Base-by-base conservation (phyloP, 805 yeast genomes). In the Yarrowia sp. region DNA sequence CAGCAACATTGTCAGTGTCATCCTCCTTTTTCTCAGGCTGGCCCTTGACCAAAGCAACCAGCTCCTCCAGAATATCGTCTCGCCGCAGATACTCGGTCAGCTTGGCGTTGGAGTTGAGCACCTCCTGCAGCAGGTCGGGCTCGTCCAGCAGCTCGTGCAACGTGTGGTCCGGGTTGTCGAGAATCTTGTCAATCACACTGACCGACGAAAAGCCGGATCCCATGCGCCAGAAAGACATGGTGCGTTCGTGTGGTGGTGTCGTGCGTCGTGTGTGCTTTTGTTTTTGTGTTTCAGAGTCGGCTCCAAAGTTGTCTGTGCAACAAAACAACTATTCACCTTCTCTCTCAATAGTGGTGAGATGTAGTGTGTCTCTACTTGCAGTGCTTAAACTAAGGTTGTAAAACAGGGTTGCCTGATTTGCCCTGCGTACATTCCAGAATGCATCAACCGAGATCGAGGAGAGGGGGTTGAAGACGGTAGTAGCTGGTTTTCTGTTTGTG, bases 21-120 rank as follows among this genome's bases (percentile, higher is more conserved):
- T 69, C 70, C 19, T 70, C 69, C 11, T 35, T 19, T 5, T 16
- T 56, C 46, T 36, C 73, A 7, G 61, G 65, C 12, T 61, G 15
- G 16, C 70, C 70, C 35, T 71, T 70, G 22, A 71, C 72, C 41
- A 74, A 52, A 42, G 61, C 45, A 40, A 94, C 86, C 69, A 94
- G 83, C 69, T 86, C 86, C 66, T 82, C 83, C 70, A 94, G 77
- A 15, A 91, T 86, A 67, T 87, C 90, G 15, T 95, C 92, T 75
- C 90, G 91, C 71, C 94, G 84, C 68, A 95, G 81, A 74, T 88
- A 88, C 74, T 92, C 95, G 48, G 93, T 82, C 63, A 95, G 83
- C 75, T 89, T 89, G 55, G 88, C 83, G 76, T 90, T 90, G 19
- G 92, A 87, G 26, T 89, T 85, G 71, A 89, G 79, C 45, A 91